Conservation (phyloP, 148 eudicot species). For the Salicornia ramosissima region DNA sequence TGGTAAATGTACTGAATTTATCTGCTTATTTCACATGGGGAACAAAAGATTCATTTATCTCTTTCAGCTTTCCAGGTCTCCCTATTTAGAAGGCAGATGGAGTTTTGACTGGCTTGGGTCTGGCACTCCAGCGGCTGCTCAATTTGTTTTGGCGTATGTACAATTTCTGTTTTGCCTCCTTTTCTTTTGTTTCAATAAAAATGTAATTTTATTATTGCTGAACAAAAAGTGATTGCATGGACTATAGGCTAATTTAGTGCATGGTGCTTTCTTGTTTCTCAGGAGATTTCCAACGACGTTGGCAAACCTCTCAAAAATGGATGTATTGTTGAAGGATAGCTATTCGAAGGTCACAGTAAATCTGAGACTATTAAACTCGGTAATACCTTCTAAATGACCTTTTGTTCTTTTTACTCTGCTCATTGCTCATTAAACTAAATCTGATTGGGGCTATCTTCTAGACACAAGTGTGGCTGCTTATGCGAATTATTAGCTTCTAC, state of each 20-base stretch:
- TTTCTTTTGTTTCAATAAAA: slow-evolving; percentile 10
- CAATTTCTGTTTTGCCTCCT: slow-evolving; percentile 19
- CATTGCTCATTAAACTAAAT: neutral
- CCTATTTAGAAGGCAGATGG: slow-evolving; percentile 84
- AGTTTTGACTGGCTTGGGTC: slow-evolving; percentile 87
- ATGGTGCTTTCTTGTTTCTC: slow-evolving; percentile 26
- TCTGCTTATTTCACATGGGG: slow-evolving; percentile 15
- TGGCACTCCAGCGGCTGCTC: slow-evolving; percentile 67
- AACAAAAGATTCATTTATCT: slow-evolving; percentile 31
- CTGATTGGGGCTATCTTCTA: neutral
- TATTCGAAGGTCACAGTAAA: slow-evolving; percentile 58
- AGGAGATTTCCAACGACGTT: slow-evolving; percentile 72
- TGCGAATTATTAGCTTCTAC: neutral
- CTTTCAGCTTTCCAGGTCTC: slow-evolving; percentile 81
- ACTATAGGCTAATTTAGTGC: slow-evolving; percentile 18
- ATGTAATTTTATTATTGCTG: neutral
- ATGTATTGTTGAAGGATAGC: slow-evolving; percentile 59
- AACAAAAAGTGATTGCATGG: slow-evolving; percentile 4
- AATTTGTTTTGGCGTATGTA: slow-evolving; percentile 56
- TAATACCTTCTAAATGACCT: slow-evolving; percentile 26
- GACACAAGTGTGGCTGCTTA: neutral
- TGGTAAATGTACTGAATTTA: slow-evolving; percentile 29
- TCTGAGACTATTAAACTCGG: slow-evolving; percentile 65
- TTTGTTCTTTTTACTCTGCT: neutral
- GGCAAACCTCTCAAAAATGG: slow-evolving; percentile 68